Evolutionary conservation across 805 yeast species (phyloP).

Genomic region (Kodamaea hsintzibuensis): DNA sequence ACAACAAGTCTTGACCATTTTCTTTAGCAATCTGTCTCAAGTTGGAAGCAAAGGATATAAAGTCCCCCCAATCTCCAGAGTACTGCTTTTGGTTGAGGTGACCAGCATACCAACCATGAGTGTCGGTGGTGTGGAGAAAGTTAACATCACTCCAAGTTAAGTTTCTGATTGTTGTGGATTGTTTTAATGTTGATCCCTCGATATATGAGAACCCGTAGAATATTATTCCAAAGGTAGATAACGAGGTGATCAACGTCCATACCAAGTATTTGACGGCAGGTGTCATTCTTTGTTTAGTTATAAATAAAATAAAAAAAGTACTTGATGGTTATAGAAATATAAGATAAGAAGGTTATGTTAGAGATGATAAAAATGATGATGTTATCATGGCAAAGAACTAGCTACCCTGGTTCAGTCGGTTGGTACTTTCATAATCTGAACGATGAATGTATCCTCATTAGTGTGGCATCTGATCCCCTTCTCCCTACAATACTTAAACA

Average conservation of each 20-base stretch:
- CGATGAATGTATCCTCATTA: no score
- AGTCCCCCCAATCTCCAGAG: slow-evolving; percentile 92
- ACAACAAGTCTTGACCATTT: slow-evolving; percentile 59
- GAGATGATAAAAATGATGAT: not conserved
- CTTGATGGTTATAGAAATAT: not conserved
- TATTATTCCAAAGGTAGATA: not conserved
- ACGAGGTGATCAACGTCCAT: not conserved
- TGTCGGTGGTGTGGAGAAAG: slow-evolving; percentile 92
- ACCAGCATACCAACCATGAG: slow-evolving; percentile 96
- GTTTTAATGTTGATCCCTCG: not conserved
- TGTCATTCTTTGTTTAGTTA: not conserved
- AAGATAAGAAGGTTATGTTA: not conserved
- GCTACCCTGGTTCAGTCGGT: no score
- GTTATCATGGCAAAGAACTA: no score
- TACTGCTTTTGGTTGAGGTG: slow-evolving; percentile 77
- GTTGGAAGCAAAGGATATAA: slow-evolving; percentile 62
- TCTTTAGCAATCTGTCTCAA: slow-evolving; percentile 46
- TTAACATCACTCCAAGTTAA: slow-evolving; percentile 71
- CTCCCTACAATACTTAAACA: no score
- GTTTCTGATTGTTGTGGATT: slow-evolving; percentile 33
- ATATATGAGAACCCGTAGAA: not conserved
- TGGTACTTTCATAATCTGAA: no score
- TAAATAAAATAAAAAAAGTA: no score
- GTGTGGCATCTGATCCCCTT: no score
- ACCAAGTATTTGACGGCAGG: not conserved